phyloP scores from a whole-genome alignment of 148 eudicot species.

The Rhododendron ferrugineum region DNA sequence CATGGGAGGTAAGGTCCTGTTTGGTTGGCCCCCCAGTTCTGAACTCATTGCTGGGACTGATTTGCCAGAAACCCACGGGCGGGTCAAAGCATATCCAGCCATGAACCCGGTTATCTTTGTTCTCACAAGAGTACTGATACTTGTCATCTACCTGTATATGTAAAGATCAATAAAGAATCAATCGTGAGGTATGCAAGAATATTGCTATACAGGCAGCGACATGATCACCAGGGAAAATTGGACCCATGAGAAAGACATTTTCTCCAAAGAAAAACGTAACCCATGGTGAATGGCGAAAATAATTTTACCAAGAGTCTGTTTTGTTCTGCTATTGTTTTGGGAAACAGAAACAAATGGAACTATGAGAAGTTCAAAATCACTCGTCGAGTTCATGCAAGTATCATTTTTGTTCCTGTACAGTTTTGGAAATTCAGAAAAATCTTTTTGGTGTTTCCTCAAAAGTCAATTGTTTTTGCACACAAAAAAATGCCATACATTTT shows the following conservation, averaged over 20 bases:
- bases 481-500: neutral
- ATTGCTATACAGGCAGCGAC: neutral
- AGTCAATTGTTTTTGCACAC: neutral
- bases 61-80: constrained; percentile 76
- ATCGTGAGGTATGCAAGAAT: neutral
- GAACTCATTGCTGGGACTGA: constrained; percentile 73
- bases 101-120: constrained; percentile 64
- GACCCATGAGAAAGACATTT: neutral
- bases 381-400: neutral
- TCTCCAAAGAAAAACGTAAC: neutral
- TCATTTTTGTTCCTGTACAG: neutral
- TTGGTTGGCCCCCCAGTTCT: constrained; percentile 77
- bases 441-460: neutral
- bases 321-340: neutral
- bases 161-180: neutral
- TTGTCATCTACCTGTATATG: constrained; percentile 70
- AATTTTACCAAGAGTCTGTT: neutral
- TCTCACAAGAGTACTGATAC: constrained; percentile 70
- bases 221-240: neutral
- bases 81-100: constrained; percentile 70
- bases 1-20: constrained; percentile 87
- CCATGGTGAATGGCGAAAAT: neutral
- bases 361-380: neutral
- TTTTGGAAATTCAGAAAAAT: neutral
- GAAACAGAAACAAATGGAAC: neutral